Base-by-base conservation (phyloP, 2,329 filamentous ascomycete genomes). In the Colletotrichum spaethianum region DNA sequence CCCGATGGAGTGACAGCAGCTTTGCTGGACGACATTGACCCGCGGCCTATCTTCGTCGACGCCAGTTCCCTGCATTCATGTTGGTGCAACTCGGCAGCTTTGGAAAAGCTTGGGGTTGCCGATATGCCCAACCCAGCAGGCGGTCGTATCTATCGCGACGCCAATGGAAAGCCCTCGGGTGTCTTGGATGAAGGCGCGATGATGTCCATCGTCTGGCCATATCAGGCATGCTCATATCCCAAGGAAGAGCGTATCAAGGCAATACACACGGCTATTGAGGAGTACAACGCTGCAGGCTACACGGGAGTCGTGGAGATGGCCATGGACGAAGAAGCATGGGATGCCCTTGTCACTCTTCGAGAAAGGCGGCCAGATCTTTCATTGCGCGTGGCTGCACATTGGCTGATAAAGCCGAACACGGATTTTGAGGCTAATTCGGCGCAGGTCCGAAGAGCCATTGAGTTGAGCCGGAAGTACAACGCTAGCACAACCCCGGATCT, bases 301-400 rank as follows among this genome's bases (percentile, higher is more conserved):
- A 86, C 85, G 1, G 83, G 84, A 0, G 78, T 84, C 14, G 79
- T 86, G 3, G 85, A 86, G 23, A 86, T 86, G 85, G 84, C 84
- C 40, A 85, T 86, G 84, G 84, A 86, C 67, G 82, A 86, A 38
- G 82, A 80, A 36, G 79, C 79, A 0, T 85, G 84, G 83, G 81
- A 83, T 40, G 80, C 83, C 0, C 75, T 86, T 9, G 73, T 82
- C 4, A 78, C 64, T 5, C 8, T 72, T 12, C 61, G 50, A 16
- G 23, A 44, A 6, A 20, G 38, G 1, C 38, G 63, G 16, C 60
- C 70, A 75, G 31, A 73, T 80, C 62, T 78, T 5, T 79, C 83
- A 0, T 75, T 86, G 12, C 78, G 82, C 3, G 74, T 86, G 5
- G 83, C 83, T n/a, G 83, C 84, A 16, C 80, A 86, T 73, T 86